Evolutionary conservation across 2,329 filamentous ascomycete species (phyloP), one percentile per base, ranked within the genome.

Genomic region (Dothideomycetes sp.): DNA sequence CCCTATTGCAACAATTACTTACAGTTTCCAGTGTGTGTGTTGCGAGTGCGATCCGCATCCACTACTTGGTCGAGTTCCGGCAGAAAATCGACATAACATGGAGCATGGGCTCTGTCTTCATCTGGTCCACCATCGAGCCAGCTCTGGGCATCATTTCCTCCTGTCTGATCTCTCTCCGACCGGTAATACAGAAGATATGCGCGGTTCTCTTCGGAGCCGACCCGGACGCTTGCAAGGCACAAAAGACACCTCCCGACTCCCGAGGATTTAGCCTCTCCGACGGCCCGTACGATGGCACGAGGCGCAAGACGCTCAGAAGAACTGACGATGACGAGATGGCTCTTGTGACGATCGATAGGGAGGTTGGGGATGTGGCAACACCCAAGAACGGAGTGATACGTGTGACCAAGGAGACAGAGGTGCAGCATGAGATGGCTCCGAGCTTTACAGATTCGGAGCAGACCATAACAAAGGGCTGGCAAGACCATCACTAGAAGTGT

Each of bases 91-190:
- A 32, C 31, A 8, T 32, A 5, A 38, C 36, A 4, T n/a, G 19
- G 24, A 22, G 24, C 16, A 38, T 38, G 29, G 36, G 36, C 18
- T 22, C 9, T 9, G 27, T 38, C 19, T 38, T 38, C 17, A 22
- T 38, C n/a, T 38, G 29, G 36, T 19, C 11, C 16, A 31, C 36
- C 10, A 18, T 18, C 4, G 29, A 32, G 29, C 36, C 36, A 12
- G 36, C 36, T 3, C 18, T 38, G n/a, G 29, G 29, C 4, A 38
- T 38, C 18, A 18, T 32, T 12, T 38, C 29, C 4, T 38, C 29
- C 4, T 18, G 36, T 3, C 11, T 32, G 5, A 38, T 38, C 17
- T 32, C 2, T 10, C 7, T 38, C 12, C 36, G 36, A 8, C 36
- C 17, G 7, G 22, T 27, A 7, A 7, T 27, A 7, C 22, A 27